phyloP scores from a whole-genome alignment of 176 grass and related monocot species.

The Metroxylon sagu region DNA sequence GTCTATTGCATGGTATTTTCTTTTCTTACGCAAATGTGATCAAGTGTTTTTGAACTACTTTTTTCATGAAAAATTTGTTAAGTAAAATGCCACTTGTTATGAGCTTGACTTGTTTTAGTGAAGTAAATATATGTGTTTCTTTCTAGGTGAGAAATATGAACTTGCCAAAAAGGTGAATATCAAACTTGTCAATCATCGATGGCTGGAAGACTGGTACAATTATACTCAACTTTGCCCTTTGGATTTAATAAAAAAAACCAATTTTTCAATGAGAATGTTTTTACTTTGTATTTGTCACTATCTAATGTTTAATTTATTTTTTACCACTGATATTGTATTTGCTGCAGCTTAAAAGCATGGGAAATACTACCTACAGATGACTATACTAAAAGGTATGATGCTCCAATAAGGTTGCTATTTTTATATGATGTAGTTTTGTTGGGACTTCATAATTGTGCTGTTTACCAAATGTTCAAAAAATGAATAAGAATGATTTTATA shows the following conservation, averaged over 20 bases:
- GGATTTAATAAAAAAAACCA: no score
- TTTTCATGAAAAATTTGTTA: no score
- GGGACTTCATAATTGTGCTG: no score
- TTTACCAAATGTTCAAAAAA: no score
- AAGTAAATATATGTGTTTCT: neutral
- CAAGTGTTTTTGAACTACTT: no score
- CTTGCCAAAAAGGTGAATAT: conserved; percentile 66
- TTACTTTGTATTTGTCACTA: no score
- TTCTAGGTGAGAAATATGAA: conserved; percentile 76
- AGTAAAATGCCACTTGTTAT: no score
- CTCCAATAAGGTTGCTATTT: conserved; percentile 1
- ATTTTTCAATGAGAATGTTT: no score
- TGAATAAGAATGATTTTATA: no score
- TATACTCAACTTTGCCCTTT: conserved; percentile 11
- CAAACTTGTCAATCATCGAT: conserved; percentile 72
- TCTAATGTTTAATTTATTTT: no score
- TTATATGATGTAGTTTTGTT: conserved; percentile 2
- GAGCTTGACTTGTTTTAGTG: conserved; percentile 16
- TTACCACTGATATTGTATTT: neutral
- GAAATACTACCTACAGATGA: conserved; percentile 57
- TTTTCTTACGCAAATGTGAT: no score
- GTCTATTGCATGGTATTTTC: no score
- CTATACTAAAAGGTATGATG: conserved; percentile 62
- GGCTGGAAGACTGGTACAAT: conserved; percentile 85
- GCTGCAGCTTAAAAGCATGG: conserved; percentile 74